phyloP scores from a whole-genome alignment of 2,329 filamentous ascomycete species.

The Hypoxylon sp. region DNA sequence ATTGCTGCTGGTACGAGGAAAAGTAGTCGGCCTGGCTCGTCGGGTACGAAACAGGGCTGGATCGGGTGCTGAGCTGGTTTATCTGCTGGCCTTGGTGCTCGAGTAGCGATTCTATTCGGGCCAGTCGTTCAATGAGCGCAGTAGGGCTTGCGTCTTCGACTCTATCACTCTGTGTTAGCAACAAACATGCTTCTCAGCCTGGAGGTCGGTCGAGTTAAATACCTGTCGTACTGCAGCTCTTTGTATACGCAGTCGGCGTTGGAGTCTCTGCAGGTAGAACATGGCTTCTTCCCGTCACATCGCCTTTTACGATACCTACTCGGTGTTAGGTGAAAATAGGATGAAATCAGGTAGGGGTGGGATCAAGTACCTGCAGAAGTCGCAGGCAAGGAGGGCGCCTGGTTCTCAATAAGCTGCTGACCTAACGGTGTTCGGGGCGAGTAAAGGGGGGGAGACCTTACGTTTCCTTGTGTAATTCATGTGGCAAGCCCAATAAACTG shows the following conservation, averaged over 20 bases:
- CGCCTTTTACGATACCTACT: conserved; percentile 49
- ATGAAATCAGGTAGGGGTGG: neutral
- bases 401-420: conserved; percentile 31
- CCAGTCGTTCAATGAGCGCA: conserved; percentile 49
- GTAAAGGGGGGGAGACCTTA: conserved; percentile 29
- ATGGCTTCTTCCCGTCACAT: conserved; percentile 51
- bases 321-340: conserved; percentile 25
- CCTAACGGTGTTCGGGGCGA: conserved; percentile 9
- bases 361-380: conserved; percentile 47
- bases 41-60: conserved; percentile 38
- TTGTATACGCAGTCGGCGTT: conserved; percentile 52
- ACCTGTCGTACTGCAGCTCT: conserved; percentile 49
- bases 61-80: conserved; percentile 38
- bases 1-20: conserved; percentile 33
- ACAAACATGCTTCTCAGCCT: conserved; percentile 1
- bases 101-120: conserved; percentile 48
- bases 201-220: neutral
- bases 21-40: conserved; percentile 39
- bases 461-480: conserved; percentile 51
- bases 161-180: conserved; percentile 34
- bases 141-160: conserved; percentile 47
- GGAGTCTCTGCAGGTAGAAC: conserved; percentile 50
- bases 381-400: conserved; percentile 52
- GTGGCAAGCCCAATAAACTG: conserved; percentile 27
- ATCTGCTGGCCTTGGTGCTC: conserved; percentile 46